Evolutionary conservation across 1,284 basidiomycete genomes (phyloP), one percentile per base, ranked within the genome.

Genomic region (Lentinula novae-zelandiae): DNA sequence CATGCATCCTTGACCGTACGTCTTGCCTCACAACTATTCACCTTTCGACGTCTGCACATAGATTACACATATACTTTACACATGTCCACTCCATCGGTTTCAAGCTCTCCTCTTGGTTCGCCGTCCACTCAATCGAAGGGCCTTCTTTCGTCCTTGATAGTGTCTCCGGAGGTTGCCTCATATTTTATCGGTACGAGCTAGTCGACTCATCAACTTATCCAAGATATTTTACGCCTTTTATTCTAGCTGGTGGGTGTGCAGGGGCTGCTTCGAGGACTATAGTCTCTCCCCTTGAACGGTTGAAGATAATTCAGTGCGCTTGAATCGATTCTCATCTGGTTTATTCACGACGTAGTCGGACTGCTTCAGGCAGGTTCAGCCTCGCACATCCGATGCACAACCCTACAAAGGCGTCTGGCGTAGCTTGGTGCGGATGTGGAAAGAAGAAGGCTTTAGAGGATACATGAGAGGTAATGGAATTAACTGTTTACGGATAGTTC

Each of bases 301-400:
- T 98, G 56, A 98, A 98, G 76, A 98, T 98, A 70, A 97, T 98
- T 65, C 90, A 96, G 94, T 95, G 68, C 70, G 89, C 76, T 58
- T 60, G 53, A 49, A 53, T 50, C 36, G 48, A 55, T 38, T 56
- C 49, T 34, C 53, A 27, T 50, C 62, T 54, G 51, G 62, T 48
- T 36, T 27, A 55, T 20, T 40, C 54, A 34, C 34, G n/a, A 22
- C 15, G 27, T 27, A 27, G 27, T 27, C 27, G 27, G 13, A 31
- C 34, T 61, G 55, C 56, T 60, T 4, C 65, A 94, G 92, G 69
- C 94, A 95, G 76, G 90, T 94, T 2, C 93, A 95, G 63, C 84
- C 85, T 20, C 78, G 75, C 31, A 72, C 79, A 20, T 81, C 84
- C 2, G 78, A 85, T 66, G 73, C 76, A 46, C 87, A 90, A 65